phyloP scores from a whole-genome alignment of 169 alveolate species.

The Cryptosporidium felis region DNA sequence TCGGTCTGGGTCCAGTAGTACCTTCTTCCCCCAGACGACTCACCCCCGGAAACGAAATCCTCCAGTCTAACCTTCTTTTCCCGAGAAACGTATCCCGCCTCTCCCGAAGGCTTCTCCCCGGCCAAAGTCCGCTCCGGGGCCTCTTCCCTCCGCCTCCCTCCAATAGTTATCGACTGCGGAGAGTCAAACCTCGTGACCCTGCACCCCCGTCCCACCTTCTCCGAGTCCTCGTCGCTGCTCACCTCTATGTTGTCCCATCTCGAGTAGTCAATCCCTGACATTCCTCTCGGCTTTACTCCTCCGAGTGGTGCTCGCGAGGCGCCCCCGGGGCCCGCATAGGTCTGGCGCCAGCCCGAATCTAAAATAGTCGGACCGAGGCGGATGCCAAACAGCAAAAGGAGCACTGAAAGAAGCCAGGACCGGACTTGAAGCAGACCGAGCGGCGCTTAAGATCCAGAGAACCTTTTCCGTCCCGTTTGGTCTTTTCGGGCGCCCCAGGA shows the following conservation, averaged over 20 bases:
- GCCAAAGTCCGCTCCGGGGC: not conserved
- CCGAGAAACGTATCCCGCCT: not conserved
- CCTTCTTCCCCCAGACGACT: not conserved
- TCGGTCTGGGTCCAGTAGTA: constrained; percentile 55
- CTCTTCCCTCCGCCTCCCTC: not conserved
- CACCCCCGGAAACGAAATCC: constrained; percentile 13
- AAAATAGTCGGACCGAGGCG: no score
- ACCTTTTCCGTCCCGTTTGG: no score
- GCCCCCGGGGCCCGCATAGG: no score
- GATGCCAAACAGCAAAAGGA: no score
- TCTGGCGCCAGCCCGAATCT: no score
- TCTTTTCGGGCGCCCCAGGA: no score
- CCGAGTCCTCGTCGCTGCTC: constrained; percentile 38
- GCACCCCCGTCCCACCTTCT: not conserved
- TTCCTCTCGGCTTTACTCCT: no score
- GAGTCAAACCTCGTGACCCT: constrained; percentile 52
- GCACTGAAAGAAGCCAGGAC: no score
- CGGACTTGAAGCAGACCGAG: no score
- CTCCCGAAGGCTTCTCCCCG: not conserved
- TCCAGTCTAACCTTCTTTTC: not conserved
- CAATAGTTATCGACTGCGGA: constrained; percentile 38
- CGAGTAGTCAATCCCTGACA: constrained; percentile 65
- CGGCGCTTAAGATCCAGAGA: no score
- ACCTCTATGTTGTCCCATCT: constrained; percentile 52
- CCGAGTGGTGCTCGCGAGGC: no score